Evolutionary conservation across 495 filamentous ascomycete species (phyloP).

Genomic region (Penicillium parvum): DNA sequence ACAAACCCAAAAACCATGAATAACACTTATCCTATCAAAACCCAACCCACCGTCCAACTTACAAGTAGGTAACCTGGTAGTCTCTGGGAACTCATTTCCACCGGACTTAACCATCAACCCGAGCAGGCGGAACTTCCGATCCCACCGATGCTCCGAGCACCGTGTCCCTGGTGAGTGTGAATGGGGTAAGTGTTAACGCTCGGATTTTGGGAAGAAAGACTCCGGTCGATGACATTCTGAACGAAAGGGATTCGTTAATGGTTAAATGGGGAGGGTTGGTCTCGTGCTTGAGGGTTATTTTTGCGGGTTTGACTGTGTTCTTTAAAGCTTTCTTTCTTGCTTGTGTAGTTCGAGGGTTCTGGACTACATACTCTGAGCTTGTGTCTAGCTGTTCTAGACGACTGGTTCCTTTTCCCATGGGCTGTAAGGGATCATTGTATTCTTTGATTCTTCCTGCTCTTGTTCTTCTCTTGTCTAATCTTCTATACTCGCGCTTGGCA

Average conservation of each 20-base stretch:
- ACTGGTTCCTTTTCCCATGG: too few species aligned
- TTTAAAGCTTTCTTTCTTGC: not conserved
- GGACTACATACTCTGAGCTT: too few species aligned
- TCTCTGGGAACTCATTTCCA: not conserved
- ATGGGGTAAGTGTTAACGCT: not conserved
- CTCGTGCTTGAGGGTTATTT: not conserved
- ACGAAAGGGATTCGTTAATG: not conserved
- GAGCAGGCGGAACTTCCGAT: slow-evolving; percentile 19
- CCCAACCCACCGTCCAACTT: not conserved
- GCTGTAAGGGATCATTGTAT: not conserved
- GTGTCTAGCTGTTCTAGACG: not conserved
- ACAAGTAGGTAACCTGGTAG: too few species aligned
- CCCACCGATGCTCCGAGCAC: slow-evolving; percentile 17
- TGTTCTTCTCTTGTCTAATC: too few species aligned
- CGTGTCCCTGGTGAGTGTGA: too few species aligned
- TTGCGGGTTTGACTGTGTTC: not conserved
- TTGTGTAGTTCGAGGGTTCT: too few species aligned
- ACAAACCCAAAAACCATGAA: too few species aligned
- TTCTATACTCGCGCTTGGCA: too few species aligned
- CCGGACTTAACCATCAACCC: slow-evolving; percentile 11
- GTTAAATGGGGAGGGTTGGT: too few species aligned
- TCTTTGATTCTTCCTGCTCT: not conserved
- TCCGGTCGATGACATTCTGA: not conserved
- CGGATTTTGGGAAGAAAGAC: not conserved
- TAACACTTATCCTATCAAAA: too few species aligned